phyloP scores from a whole-genome alignment of 352 stramenopile species.

The Pythium utonaiense region DNA sequence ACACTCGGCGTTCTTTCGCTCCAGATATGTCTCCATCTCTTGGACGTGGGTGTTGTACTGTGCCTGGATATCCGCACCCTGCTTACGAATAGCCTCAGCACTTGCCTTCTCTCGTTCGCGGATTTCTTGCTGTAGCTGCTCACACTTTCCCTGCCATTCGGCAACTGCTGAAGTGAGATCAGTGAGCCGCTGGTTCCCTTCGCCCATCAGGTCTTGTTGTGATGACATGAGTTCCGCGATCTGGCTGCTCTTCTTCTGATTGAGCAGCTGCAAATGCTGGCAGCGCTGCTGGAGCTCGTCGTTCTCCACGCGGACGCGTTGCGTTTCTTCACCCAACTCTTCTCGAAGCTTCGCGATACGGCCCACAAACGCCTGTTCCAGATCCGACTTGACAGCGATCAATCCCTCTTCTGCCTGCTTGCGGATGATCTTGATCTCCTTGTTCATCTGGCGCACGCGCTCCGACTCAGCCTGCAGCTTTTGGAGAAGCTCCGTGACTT shows the following conservation, averaged over 20 bases:
- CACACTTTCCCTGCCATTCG: conserved; percentile 35
- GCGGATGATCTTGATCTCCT: conserved; percentile 35
- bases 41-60: conserved; percentile 62
- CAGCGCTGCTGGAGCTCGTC: conserved; percentile 40
- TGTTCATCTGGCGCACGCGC: conserved; percentile 34
- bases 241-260: conserved; percentile 49
- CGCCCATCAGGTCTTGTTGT: conserved; percentile 34
- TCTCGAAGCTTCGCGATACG: conserved; percentile 19
- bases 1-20: conserved; percentile 42
- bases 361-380: conserved; percentile 23
- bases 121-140: conserved; percentile 42
- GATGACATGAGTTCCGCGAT: conserved; percentile 44
- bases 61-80: conserved; percentile 46
- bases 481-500: conserved; percentile 33
- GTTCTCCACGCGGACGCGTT: conserved; percentile 14
- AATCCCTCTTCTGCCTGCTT: conserved; percentile 30
- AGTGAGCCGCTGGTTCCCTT: conserved; percentile 16
- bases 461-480: conserved; percentile 36
- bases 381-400: conserved; percentile 13
- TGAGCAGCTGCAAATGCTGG: conserved; percentile 47
- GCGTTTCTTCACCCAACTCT: conserved; percentile 20
- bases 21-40: conserved; percentile 24
- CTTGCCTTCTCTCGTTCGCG: conserved; percentile 42
- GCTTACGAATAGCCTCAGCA: conserved; percentile 42
- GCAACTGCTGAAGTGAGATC: conserved; percentile 13